These are phyloP conservation scores for Candida saitoana DNA, from an alignment of 805 yeast genomes.

Conservation along the genomic window DNA sequence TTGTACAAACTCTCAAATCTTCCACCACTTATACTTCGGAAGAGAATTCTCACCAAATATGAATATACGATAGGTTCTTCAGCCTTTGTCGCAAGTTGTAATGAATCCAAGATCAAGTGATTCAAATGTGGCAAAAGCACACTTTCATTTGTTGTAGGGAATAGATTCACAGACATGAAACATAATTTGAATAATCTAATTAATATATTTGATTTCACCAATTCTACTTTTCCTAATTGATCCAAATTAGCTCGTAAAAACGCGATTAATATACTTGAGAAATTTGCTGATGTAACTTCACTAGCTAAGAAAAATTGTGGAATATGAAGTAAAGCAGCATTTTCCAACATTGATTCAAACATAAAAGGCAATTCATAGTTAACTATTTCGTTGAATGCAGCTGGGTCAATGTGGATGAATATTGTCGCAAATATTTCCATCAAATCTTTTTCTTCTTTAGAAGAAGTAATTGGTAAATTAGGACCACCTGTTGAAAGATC, in stretches of 20 bases:
- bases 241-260: constrained; percentile 70
- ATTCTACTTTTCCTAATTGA: constrained; percentile 76
- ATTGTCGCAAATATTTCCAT: constrained; percentile 95
- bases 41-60: constrained; percentile 79
- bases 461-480: constrained; percentile 76
- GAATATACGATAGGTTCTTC: constrained; percentile 90
- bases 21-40: constrained; percentile 96
- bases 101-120: constrained; percentile 72
- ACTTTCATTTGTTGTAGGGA: constrained; percentile 81
- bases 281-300: constrained; percentile 90
- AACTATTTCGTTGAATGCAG: constrained; percentile 90
- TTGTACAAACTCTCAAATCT: constrained; percentile 89
- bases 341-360: constrained; percentile 73
- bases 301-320: constrained; percentile 93
- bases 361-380: constrained; percentile 74
- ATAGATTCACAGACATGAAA: constrained; percentile 91
- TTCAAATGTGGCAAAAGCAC: constrained; percentile 87
- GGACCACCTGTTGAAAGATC: constrained; percentile 73
- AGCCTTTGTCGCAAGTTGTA: constrained; percentile 75
- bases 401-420: constrained; percentile 89
- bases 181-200: constrained; percentile 86
- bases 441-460: constrained; percentile 89
- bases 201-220: constrained; percentile 71
- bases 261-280: constrained; percentile 75
- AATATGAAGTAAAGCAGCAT: constrained; percentile 81